These are phyloP conservation scores for Populus davidiana DNA, from an alignment of 345 rosid species.

Conservation along the genomic window DNA sequence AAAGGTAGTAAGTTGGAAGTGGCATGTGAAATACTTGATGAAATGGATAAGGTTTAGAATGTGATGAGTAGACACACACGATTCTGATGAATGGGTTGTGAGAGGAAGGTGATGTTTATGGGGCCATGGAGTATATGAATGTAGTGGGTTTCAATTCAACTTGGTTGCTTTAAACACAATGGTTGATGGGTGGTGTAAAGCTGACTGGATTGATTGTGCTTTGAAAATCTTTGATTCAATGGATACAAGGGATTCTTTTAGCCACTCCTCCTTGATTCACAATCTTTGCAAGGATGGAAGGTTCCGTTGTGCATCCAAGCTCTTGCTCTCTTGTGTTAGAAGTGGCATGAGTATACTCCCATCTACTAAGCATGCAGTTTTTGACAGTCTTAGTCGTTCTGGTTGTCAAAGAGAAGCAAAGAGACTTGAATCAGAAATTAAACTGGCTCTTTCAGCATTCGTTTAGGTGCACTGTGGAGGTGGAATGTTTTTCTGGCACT, in stretches of 20 bases:
- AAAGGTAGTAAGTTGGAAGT: conserved; percentile 55
- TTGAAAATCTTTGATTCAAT: conserved; percentile 54
- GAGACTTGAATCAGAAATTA: conserved; percentile 52
- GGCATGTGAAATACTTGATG: conserved; percentile 50
- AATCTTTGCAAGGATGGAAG: conserved; percentile 71
- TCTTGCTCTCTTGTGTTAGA: conserved; percentile 57
- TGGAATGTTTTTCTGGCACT: neutral
- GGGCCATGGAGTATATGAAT: conserved; percentile 49
- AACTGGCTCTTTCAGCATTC: conserved; percentile 22
- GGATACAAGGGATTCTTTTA: conserved; percentile 72
- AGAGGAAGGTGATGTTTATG: conserved; percentile 54
- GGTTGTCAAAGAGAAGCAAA: conserved; percentile 55
- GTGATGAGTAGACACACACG: conserved; percentile 74
- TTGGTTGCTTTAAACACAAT: conserved; percentile 60
- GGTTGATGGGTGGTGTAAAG: conserved; percentile 68
- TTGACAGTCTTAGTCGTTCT: conserved; percentile 54
- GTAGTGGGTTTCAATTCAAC: conserved; percentile 41
- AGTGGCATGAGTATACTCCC: conserved; percentile 58
- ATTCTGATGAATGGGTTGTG: conserved; percentile 70
- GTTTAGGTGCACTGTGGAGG: neutral
- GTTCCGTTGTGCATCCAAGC: conserved; percentile 59
- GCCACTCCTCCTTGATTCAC: conserved; percentile 67
- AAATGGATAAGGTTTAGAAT: conserved; percentile 61
- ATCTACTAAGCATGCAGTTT: conserved; percentile 65
- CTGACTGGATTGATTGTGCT: conserved; percentile 54